Percentiles rank a stretch among this genome's conserved stretches.
Evolutionary conservation across 78 protist genomes (phyloP).

Genomic region (Speleostelium caveatum): DNA sequence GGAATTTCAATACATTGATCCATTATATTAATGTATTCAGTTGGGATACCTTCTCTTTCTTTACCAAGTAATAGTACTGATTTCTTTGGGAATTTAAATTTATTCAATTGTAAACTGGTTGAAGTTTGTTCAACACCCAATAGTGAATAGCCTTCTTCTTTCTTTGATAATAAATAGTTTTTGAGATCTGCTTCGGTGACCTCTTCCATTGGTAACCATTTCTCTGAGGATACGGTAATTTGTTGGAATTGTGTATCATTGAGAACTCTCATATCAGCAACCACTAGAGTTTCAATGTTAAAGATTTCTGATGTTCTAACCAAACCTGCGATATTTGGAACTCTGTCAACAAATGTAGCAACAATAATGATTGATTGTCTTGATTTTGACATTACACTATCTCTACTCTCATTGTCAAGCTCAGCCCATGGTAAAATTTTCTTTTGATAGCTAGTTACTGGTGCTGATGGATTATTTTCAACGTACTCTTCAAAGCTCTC

Average conservation of each 20-base stretch:
- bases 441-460: constrained; percentile 55
- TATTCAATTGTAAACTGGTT: constrained; percentile 38
- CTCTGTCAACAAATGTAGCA: constrained; percentile 82
- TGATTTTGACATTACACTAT: constrained; percentile 4
- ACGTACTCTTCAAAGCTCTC: constrained; percentile 38
- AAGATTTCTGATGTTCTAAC: constrained; percentile 85
- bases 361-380: constrained; percentile 72
- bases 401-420: constrained; percentile 52
- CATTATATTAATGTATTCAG: constrained; percentile 77
- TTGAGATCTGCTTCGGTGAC: constrained; percentile 20
- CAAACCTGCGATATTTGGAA: constrained; percentile 88
- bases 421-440: constrained; percentile 84
- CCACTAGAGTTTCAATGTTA: constrained; percentile 60
- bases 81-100: constrained; percentile 80
- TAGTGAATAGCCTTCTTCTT: constrained; percentile 83
- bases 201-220: constrained; percentile 89
- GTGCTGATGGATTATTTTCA: constrained; percentile 10
- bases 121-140: constrained; percentile 92
- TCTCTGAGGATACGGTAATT: constrained; percentile 80
- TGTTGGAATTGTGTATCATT: constrained; percentile 59
- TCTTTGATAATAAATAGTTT: constrained; percentile 53
- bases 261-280: constrained; percentile 29
- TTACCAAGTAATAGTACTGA: constrained; percentile 85
- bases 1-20: constrained; percentile 91
- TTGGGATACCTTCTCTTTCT: constrained; percentile 90